Conservation (phyloP, 805 yeast species). For the Wickerhamiella galacta region DNA sequence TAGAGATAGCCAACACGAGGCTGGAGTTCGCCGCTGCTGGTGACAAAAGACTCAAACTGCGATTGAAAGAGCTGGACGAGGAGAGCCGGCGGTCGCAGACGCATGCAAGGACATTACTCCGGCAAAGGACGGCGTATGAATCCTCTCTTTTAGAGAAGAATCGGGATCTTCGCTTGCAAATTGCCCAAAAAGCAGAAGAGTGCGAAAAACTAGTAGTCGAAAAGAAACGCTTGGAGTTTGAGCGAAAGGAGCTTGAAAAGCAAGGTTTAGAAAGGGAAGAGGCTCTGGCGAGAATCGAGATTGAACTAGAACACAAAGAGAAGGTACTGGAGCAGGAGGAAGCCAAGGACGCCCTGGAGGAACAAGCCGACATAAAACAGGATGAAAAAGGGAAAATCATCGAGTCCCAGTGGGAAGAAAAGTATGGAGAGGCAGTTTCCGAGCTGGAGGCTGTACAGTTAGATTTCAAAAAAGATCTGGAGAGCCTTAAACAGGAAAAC, state of each 20-base stretch:
- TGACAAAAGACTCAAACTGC: conserved; percentile 17
- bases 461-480: conserved; percentile 5
- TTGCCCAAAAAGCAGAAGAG: conserved; percentile 5
- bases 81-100: conserved; percentile 20
- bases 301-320: conserved; percentile 1
- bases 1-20: conserved; percentile 17
- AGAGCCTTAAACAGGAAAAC: too few relatives aligned
- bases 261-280: background rate
- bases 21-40: conserved; percentile 18
- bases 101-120: conserved; percentile 19
- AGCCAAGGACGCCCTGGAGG: background rate
- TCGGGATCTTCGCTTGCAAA: conserved; percentile 18
- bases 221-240: conserved; percentile 3
- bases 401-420: conserved; percentile 3
- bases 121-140: conserved; percentile 25
- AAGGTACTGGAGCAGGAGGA: background rate
- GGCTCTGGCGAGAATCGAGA: background rate
- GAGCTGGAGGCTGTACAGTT: conserved; percentile 2
- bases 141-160: conserved; percentile 19
- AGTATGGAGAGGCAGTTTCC: background rate
- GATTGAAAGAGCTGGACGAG: conserved; percentile 15
- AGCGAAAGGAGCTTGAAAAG: conserved; percentile 1
- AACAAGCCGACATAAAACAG: background rate
- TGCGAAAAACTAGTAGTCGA: conserved; percentile 7
- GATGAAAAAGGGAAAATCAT: background rate